Base-by-base conservation (phyloP, 2,329 filamentous ascomycete genomes). In the Colletotrichum incanum region DNA sequence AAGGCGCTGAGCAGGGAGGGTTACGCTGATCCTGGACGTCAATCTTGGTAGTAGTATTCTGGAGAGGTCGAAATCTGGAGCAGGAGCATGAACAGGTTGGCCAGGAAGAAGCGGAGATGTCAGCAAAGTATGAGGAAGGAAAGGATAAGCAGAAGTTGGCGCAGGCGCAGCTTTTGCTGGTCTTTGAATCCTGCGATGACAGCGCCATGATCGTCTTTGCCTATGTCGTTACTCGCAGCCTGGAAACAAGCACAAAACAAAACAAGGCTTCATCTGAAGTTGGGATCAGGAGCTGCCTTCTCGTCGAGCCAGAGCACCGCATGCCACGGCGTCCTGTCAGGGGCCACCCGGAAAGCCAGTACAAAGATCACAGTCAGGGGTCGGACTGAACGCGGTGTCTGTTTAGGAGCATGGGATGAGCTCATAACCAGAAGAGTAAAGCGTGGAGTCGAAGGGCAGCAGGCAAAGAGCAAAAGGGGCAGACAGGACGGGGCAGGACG, bases 201-300 rank as follows among this genome's bases (percentile, higher is more conserved):
- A 34, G 67, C 71, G 67, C 71, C 71, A 73, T 73, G 71, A 31
- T 71, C 60, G 39, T 73, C 39, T 73, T 61, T 54, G 59, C 16
- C 58, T 43, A 37, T 45, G 65, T 68, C 28, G 23, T 69, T 41
- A 45, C 64, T 71, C 56, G 56, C 64, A 67, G 56, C 31, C 64
- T 58, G 43, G 65, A 73, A 73, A 73, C 71, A 55, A 49, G 60
- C 60, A 66, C 67, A 73, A 71, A 73, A 73, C 67, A 71, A 66
- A 66, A 71, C 67, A 61, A 66, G 70, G 41, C 71, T 66, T 66
- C 66, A 69, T 72, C 71, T 71, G 67, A 66, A 50, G 71, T 70
- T n/a, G 60, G 41, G 34, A 66, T 34, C 55, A 66, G 54, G 67
- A 61, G 55, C 55, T 71, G 67, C 39, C 28, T 56, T 61, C 61